These are phyloP conservation scores for Hygrophoropsis aurantiaca DNA, from an alignment of 768 basidiomycete species.

Conservation along the genomic window DNA sequence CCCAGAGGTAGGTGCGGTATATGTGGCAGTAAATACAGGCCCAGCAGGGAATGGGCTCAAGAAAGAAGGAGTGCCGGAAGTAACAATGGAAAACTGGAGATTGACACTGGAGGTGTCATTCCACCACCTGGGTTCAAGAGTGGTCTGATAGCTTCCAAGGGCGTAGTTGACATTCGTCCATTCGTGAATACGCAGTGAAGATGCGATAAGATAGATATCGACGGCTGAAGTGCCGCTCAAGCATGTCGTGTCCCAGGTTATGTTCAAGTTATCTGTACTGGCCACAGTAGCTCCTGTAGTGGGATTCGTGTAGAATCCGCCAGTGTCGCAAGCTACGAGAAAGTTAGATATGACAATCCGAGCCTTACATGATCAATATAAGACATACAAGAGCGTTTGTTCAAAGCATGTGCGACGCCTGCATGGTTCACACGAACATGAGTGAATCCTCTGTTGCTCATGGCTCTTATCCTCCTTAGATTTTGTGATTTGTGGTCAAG, in stretches of 20 bases:
- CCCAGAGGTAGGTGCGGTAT: constrained; percentile 42
- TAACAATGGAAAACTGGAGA: constrained; percentile 63
- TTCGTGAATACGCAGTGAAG: constrained; percentile 49
- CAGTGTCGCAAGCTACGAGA: constrained; percentile 47
- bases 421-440: constrained; percentile 24
- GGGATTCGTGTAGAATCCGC: constrained; percentile 64
- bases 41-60: constrained; percentile 57
- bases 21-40: constrained; percentile 69
- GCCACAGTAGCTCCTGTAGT: constrained; percentile 45
- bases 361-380: neutral
- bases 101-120: constrained; percentile 46
- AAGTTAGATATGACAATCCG: neutral
- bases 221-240: constrained; percentile 41
- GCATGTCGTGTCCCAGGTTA: constrained; percentile 69
- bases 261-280: constrained; percentile 47
- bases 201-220: constrained; percentile 71
- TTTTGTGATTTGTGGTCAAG: constrained; percentile 6
- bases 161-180: constrained; percentile 55
- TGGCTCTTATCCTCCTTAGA: constrained; percentile 11
- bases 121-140: constrained; percentile 70
- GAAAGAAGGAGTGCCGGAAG: constrained; percentile 49
- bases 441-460: constrained; percentile 29
- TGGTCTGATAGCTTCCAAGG: constrained; percentile 48
- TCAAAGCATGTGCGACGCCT: constrained; percentile 13
- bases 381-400: constrained; percentile 27